A percentile compares a stretch with the other conserved stretches of the same genome.
These are phyloP conservation scores for Nyssa sinensis DNA, from an alignment of 148 eudicot species.

Conservation along the genomic window DNA sequence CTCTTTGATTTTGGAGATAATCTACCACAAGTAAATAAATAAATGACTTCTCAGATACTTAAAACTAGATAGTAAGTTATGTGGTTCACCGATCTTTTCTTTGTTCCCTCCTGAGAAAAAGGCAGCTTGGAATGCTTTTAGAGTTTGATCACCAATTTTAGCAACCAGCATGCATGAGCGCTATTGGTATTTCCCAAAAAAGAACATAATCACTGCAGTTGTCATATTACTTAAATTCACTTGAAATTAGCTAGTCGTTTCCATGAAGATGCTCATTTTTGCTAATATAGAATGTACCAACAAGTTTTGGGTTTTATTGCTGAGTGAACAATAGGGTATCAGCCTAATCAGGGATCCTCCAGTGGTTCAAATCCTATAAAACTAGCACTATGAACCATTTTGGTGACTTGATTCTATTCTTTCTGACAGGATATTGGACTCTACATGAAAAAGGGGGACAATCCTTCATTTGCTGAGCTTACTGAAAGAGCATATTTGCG, in stretches of 20 bases:
- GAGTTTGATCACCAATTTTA: too few relatives aligned
- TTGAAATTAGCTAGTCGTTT: background rate
- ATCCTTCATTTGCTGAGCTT: slow-evolving; percentile 74
- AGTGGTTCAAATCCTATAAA: background rate
- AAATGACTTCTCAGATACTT: too few relatives aligned
- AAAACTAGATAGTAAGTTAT: too few relatives aligned
- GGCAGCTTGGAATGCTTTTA: too few relatives aligned
- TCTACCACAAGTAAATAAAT: too few relatives aligned
- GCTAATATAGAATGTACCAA: background rate
- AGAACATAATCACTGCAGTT: background rate
- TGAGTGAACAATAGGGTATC: background rate
- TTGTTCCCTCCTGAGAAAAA: too few relatives aligned
- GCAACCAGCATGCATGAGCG: background rate
- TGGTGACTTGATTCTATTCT: background rate
- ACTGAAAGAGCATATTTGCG: slow-evolving; percentile 81
- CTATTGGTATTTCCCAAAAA: too few relatives aligned
- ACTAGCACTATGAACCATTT: background rate
- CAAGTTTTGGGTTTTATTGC: background rate
- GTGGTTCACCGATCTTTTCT: too few relatives aligned
- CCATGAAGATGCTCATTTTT: too few relatives aligned
- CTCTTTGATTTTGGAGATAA: too few relatives aligned
- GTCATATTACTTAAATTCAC: too few relatives aligned
- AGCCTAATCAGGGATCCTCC: background rate
- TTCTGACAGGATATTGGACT: slow-evolving; percentile 61
- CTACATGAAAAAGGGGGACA: slow-evolving; percentile 82